These are phyloP conservation scores for Durusdinium trenchii DNA, from an alignment of 73 alveolate genomes.

Conservation along the genomic window DNA sequence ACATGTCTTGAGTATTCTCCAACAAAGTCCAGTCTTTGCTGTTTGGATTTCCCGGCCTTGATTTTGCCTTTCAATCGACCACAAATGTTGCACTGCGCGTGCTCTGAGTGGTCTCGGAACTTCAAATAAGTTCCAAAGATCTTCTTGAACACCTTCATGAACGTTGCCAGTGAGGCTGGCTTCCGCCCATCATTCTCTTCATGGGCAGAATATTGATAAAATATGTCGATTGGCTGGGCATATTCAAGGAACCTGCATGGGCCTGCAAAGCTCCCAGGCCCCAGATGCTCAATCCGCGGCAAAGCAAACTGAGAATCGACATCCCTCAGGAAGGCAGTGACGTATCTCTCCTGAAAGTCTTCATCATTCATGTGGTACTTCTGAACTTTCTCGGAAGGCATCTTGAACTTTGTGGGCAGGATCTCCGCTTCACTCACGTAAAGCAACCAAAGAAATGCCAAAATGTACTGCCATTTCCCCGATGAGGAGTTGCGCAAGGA, in stretches of 20 bases:
- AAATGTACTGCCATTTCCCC: background rate
- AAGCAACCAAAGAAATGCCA: background rate
- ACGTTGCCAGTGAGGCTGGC: background rate
- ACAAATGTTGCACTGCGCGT: conserved; percentile 9
- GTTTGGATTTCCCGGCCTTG: background rate
- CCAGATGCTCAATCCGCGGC: background rate
- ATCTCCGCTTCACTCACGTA: background rate
- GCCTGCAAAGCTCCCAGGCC: background rate
- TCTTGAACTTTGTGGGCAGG: conserved; percentile 25
- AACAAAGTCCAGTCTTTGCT: background rate
- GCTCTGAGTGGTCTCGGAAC: background rate
- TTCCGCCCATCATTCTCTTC: background rate
- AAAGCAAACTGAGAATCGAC: background rate
- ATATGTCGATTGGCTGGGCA: background rate
- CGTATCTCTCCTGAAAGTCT: background rate
- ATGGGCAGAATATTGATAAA: background rate
- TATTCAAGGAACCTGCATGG: background rate
- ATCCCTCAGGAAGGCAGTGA: background rate
- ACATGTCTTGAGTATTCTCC: background rate
- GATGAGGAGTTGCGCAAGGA: background rate
- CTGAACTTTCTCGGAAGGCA: background rate
- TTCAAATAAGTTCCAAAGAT: background rate
- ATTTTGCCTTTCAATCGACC: background rate
- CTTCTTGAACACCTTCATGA: background rate
- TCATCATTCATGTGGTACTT: background rate